These are phyloP conservation scores for Gyrodon lividus DNA, from an alignment of 768 basidiomycete species.

Conservation along the genomic window DNA sequence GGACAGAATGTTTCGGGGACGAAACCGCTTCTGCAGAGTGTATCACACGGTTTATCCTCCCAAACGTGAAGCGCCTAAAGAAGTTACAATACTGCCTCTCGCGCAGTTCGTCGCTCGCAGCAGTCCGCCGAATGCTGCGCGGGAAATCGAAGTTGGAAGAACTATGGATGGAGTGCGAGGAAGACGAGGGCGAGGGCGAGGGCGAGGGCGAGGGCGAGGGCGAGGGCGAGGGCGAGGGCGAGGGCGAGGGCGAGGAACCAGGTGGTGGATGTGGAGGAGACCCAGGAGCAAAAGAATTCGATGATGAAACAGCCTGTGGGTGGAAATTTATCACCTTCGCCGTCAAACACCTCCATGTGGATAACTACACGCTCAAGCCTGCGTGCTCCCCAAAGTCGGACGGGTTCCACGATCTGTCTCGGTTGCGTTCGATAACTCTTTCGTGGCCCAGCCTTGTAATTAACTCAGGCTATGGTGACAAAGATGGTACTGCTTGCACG, in stretches of 20 bases:
- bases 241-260: not conserved
- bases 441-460: not conserved
- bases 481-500: not conserved
- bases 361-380: not conserved
- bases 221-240: not conserved
- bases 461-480: too few species aligned
- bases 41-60: not conserved
- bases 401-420: slow-evolving; percentile 1
- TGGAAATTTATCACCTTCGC: not conserved
- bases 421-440: not conserved
- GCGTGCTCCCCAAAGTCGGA: not conserved
- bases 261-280: too few species aligned
- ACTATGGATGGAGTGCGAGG: not conserved
- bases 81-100: not conserved
- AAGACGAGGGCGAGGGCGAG: slow-evolving; percentile 1
- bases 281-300: not conserved
- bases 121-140: not conserved
- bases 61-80: not conserved
- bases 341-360: not conserved
- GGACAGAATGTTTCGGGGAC: not conserved
- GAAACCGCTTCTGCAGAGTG: not conserved
- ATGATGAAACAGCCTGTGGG: not conserved
- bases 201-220: slow-evolving; percentile 2
- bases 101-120: slow-evolving; percentile 3
- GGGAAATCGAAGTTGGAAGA: not conserved